A percentile compares a stretch with the other conserved stretches of the same genome.
phyloP scores from a whole-genome alignment of 495 filamentous ascomycete genomes.

The Thermothielavioides terrestris region DNA sequence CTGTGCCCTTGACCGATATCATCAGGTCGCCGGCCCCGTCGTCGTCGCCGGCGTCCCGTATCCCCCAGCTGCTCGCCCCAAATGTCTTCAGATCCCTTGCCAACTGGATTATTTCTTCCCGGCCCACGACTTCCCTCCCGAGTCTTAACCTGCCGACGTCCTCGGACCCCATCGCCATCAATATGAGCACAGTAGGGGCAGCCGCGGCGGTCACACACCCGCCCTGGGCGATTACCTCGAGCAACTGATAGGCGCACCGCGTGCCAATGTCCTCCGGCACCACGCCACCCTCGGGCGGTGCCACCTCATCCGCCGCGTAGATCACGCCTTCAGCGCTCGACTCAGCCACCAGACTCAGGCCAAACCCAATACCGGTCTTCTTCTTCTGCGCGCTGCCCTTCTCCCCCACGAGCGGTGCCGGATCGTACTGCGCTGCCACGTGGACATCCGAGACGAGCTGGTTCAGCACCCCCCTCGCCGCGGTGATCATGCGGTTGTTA shows the following conservation, averaged over 20 bases:
- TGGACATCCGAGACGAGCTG: constrained; percentile 79
- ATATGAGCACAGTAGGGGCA: constrained; percentile 59
- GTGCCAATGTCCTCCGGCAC: constrained; percentile 85
- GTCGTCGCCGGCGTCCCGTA: constrained; percentile 51
- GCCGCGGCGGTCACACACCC: constrained; percentile 70
- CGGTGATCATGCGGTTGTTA: constrained; percentile 91
- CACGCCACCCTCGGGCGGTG: constrained; percentile 68
- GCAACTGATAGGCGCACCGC: constrained; percentile 77
- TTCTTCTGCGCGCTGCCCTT: constrained; percentile 47
- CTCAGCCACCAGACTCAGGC: constrained; percentile 83
- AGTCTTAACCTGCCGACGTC: constrained; percentile 50
- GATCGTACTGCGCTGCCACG: constrained; percentile 54
- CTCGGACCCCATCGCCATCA: constrained; percentile 92
- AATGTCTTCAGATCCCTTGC: constrained; percentile 78
- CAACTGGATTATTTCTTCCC: constrained; percentile 66
- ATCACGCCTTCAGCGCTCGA: constrained; percentile 68
- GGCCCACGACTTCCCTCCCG: constrained; percentile 69
- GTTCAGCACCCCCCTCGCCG: constrained; percentile 80
- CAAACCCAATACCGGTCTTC: constrained; percentile 68
- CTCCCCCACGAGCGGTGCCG: constrained; percentile 61
- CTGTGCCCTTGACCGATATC: constrained; percentile 84
- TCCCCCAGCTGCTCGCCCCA: constrained; percentile 77
- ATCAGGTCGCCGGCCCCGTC: constrained; percentile 64
- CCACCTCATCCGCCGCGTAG: constrained; percentile 79
- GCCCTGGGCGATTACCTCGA: constrained; percentile 72